Conservation (phyloP, 768 basidiomycete species). For the Tulasnella sp. region DNA sequence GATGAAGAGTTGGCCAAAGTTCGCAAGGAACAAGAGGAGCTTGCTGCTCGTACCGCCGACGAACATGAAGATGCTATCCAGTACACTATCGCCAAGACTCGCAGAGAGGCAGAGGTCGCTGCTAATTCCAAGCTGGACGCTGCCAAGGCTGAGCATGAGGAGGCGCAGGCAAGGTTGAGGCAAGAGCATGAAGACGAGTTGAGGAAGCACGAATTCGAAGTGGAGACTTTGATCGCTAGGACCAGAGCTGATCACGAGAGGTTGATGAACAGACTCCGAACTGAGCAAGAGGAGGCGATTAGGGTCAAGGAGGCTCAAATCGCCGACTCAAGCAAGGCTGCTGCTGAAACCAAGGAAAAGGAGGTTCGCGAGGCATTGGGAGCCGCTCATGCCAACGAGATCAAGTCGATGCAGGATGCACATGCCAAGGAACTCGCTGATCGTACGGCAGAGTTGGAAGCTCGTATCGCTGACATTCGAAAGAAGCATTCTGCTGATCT, state of each 20-base stretch:
- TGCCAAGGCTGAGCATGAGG: slow-evolving; percentile 2
- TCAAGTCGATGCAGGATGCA: slow-evolving; percentile 34
- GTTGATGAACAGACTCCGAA: slow-evolving; percentile 25
- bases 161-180: slow-evolving; percentile 13
- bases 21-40: slow-evolving; percentile 18
- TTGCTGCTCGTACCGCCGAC: slow-evolving; percentile 25
- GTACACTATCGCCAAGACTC: slow-evolving; percentile 8
- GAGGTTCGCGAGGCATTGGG: slow-evolving; percentile 1
- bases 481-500: slow-evolving; percentile 39
- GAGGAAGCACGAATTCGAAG: slow-evolving; percentile 15
- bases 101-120: slow-evolving; percentile 11
- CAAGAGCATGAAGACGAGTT: slow-evolving; percentile 24
- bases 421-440: slow-evolving; percentile 42
- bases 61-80: slow-evolving; percentile 28
- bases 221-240: slow-evolving; percentile 9
- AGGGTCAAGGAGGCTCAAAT: slow-evolving; percentile 32
- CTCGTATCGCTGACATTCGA: slow-evolving; percentile 34
- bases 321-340: slow-evolving; percentile 24
- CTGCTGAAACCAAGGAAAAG: background rate
- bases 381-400: background rate
- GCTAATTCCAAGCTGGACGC: slow-evolving; percentile 8
- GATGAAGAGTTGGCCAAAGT: slow-evolving; percentile 20
- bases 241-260: slow-evolving; percentile 14
- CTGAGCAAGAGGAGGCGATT: slow-evolving; percentile 35
- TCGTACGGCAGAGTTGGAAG: slow-evolving; percentile 43